phyloP scores from a whole-genome alignment of 2,329 filamentous ascomycete genomes.

The Didymellaceae sp. region DNA sequence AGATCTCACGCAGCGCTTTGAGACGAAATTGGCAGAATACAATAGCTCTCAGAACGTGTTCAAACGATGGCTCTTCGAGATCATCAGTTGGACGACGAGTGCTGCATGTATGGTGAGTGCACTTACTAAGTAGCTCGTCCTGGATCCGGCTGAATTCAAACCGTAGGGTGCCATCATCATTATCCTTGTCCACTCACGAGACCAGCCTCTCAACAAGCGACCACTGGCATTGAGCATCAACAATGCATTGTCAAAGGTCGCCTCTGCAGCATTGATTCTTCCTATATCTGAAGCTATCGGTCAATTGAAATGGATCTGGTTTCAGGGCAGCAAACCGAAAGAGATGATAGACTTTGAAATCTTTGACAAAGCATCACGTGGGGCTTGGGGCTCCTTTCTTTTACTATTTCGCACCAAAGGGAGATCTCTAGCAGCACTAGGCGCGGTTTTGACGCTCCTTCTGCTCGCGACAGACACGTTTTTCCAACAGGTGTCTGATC shows the following conservation, averaged over 20 bases:
- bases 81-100: conserved; percentile 36
- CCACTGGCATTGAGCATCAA: conserved; percentile 32
- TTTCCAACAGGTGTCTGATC: conserved; percentile 35
- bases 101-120: conserved; percentile 38
- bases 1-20: conserved; percentile 28
- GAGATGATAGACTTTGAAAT: conserved; percentile 40
- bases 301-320: conserved; percentile 44
- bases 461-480: conserved; percentile 37
- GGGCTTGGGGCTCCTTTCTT: conserved; percentile 29
- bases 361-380: conserved; percentile 39
- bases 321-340: conserved; percentile 21
- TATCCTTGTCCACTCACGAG: conserved; percentile 38
- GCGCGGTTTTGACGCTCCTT: background rate
- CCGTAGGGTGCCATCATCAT: conserved; percentile 40
- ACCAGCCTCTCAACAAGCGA: conserved; percentile 39
- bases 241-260: conserved; percentile 33
- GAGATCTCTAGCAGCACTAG: conserved; percentile 18
- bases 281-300: conserved; percentile 39
- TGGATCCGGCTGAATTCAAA: too few relatives aligned
- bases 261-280: conserved; percentile 33
- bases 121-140: too few relatives aligned
- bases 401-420: conserved; percentile 25
- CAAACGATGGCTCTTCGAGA: conserved; percentile 40
- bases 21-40: conserved; percentile 31
- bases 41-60: conserved; percentile 26